Evolutionary conservation across 2,329 filamentous ascomycete genomes (phyloP).

Genomic region (Calonectria pseudoreteaudii): DNA sequence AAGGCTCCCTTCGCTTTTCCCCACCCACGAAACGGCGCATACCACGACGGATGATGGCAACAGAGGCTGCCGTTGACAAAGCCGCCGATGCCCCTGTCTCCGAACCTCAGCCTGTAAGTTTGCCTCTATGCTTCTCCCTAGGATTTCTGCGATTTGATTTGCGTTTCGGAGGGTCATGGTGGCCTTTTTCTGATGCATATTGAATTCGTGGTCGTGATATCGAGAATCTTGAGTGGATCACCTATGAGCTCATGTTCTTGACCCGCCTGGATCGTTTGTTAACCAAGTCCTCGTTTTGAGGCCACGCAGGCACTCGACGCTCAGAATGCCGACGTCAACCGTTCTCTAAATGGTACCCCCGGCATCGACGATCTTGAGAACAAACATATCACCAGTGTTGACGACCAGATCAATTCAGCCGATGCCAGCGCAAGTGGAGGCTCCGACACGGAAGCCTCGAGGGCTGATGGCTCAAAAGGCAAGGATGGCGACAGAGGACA

Average conservation of each 20-base stretch:
- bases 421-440: constrained; percentile 79
- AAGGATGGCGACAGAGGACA: constrained; percentile 71
- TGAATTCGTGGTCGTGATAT: background rate
- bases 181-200: background rate
- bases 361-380: constrained; percentile 65
- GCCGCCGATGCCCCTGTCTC: constrained; percentile 66
- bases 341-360: constrained; percentile 62
- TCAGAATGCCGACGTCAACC: constrained; percentile 61
- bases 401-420: constrained; percentile 70
- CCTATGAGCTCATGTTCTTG: constrained; percentile 8
- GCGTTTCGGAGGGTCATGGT: background rate
- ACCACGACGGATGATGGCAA: constrained; percentile 73
- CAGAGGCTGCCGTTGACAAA: constrained; percentile 67
- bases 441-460: constrained; percentile 81
- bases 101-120: constrained; percentile 59
- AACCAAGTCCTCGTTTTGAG: constrained; percentile 25
- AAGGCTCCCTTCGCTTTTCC: constrained; percentile 45
- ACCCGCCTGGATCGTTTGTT: constrained; percentile 23
- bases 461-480: constrained; percentile 64
- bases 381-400: constrained; percentile 68
- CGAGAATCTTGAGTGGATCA: background rate
- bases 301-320: constrained; percentile 50
- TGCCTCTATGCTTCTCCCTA: background rate
- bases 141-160: background rate
- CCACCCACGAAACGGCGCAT: constrained; percentile 47